These are phyloP conservation scores for Cytospora piceicola DNA, from an alignment of 2,329 filamentous ascomycete genomes.

Conservation along the genomic window DNA sequence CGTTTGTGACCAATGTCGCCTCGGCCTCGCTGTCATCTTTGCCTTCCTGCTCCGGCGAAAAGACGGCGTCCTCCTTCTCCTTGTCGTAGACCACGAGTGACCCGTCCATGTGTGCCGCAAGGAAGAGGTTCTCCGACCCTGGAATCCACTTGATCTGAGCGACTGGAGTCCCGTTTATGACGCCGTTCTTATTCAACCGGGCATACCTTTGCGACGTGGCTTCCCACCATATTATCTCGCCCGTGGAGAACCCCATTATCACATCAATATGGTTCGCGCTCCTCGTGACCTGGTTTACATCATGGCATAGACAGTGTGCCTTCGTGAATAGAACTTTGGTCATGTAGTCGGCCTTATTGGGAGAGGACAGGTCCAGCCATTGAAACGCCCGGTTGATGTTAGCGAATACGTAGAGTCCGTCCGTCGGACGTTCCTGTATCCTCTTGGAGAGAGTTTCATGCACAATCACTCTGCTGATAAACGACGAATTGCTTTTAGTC, in stretches of 20 bases:
- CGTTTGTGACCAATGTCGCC: constrained; percentile 42
- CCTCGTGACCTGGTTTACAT: constrained; percentile 85
- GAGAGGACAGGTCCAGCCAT: constrained; percentile 87
- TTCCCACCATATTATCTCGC: constrained; percentile 98
- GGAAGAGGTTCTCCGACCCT: constrained; percentile 88
- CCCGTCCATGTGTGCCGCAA: constrained; percentile 91
- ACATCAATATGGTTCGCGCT: constrained; percentile 81
- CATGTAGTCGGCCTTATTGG: constrained; percentile 81
- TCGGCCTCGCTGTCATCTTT: constrained; percentile 76
- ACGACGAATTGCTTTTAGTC: constrained; percentile 97
- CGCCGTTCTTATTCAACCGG: constrained; percentile 83
- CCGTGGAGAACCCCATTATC: constrained; percentile 93
- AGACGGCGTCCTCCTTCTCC: constrained; percentile 86
- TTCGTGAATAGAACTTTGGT: constrained; percentile 98
- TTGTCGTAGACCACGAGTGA: constrained; percentile 94
- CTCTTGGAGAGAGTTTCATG: constrained; percentile 81
- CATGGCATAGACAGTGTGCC: constrained; percentile 92
- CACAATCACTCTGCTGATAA: constrained; percentile 93
- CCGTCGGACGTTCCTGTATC: constrained; percentile 74
- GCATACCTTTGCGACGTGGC: constrained; percentile 95
- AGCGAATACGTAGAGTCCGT: constrained; percentile 87
- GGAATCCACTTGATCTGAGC: constrained; percentile 92
- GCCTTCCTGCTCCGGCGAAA: constrained; percentile 73
- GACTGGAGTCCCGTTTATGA: constrained; percentile 84
- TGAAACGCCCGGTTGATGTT: constrained; percentile 96